Base-by-base conservation (phyloP, 306 rosid species). In the Mimosa pudica region DNA sequence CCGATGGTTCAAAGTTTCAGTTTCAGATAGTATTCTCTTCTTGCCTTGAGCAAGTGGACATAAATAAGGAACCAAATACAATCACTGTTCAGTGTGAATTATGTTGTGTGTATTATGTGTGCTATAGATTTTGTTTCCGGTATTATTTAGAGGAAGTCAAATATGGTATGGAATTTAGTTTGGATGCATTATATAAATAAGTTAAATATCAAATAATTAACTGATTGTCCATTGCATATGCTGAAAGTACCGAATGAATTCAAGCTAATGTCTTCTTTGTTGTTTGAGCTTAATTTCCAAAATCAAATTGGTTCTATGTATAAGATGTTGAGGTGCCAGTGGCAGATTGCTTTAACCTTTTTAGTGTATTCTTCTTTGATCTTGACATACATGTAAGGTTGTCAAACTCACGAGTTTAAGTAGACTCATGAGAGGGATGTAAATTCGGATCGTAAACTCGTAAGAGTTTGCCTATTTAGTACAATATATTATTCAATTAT, bases 251-350 rank as follows among this genome's bases (percentile, higher is more conserved):
- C 57, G 74, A 67, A 77, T 79, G 82, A 87, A 76, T 80, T 82
- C 65, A 81, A 81, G 69, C 10, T 20, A 48, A 70, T 66, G 46
- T 49, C 70, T 64, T 44, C 68, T 77, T 71, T 77, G 42, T 74
- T 70, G 71, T 54, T 77, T 79, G 74, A 60, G 83, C 82, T 64
- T 35, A 16, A 64, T 64, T 17, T 71, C 61, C 80, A 12, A 69
- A 49, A 10, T 70, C 68, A 63, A 68, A 42, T 65, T 86, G 91
- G 70, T 79, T 83, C 58, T 14, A 52, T 18, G 20, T 85, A 90
- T 88, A 94, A 94, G 98, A 94, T 83, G 91, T 94, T 76, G 97
- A 92, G 84, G 92, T 94, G 79, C 98, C 98, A 3, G 92, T 89
- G 73, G 94, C 98, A 94, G 98, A 92, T 92, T 86, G 97, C 98